Conservation (phyloP, 179 eudicot genomes). For the Sideroxylon spinosum region DNA sequence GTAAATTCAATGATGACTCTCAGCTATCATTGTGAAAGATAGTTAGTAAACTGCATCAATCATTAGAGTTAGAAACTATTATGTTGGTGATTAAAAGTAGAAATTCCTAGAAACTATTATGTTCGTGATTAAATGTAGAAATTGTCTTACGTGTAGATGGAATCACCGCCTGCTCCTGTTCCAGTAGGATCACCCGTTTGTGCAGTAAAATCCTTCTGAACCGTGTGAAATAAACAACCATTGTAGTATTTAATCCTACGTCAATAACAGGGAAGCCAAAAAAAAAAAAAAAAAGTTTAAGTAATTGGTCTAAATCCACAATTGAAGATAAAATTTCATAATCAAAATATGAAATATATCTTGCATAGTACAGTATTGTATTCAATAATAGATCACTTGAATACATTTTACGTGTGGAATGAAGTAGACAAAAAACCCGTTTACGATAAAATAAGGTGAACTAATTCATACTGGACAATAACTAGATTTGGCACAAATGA, state of each 20-base stretch:
- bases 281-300: background rate
- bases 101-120: background rate
- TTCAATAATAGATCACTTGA: background rate
- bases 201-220: constrained; percentile 93
- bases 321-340: background rate
- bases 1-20: background rate
- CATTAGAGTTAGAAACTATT: background rate
- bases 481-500: too few species aligned
- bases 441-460: background rate
- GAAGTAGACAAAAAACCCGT: background rate
- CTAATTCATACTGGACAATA: too few species aligned
- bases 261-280: constrained; percentile 7
- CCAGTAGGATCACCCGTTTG: constrained; percentile 98
- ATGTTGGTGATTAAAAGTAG: background rate
- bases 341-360: background rate
- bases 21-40: background rate
- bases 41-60: background rate
- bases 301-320: background rate
- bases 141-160: constrained; percentile 67
- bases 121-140: background rate
- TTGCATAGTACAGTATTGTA: background rate
- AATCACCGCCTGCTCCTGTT: constrained; percentile 80
- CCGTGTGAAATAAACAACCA: constrained; percentile 85
- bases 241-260: constrained; percentile 91
- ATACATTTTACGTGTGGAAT: background rate